These are phyloP conservation scores for Solanum pinnatisectum DNA, from an alignment of 257 asterid species.

Conservation along the genomic window DNA sequence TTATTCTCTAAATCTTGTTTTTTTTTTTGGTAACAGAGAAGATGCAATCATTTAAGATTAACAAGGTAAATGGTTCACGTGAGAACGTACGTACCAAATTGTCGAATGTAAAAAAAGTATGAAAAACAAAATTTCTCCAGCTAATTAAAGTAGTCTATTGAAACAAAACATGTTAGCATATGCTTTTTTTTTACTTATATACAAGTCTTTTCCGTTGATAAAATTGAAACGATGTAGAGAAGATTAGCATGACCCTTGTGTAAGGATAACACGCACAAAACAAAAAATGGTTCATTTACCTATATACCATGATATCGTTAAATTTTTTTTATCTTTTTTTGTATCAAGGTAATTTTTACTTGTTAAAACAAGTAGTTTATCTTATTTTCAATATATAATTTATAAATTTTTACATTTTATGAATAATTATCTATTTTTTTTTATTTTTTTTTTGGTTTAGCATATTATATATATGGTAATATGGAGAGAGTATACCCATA, in stretches of 20 bases:
- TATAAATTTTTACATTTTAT: neutral
- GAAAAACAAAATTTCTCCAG: neutral
- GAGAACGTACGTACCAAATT: neutral
- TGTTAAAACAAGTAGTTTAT: neutral
- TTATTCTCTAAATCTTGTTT: neutral
- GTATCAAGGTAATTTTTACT: neutral
- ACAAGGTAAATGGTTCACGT: neutral
- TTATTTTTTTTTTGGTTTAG: neutral
- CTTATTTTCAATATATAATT: neutral
- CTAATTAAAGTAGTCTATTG: neutral
- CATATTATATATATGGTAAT: neutral
- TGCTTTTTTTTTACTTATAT: neutral
- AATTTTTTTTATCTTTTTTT: neutral
- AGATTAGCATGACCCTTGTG: neutral
- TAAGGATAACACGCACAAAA: rapidly evolving
- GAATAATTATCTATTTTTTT: neutral
- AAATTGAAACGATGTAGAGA: too few species aligned
- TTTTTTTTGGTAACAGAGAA: neutral
- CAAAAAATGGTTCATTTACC: neutral
- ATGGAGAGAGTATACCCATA: neutral
- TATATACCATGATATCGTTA: neutral
- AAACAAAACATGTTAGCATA: neutral
- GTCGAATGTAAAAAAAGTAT: neutral
- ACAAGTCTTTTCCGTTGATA: neutral
- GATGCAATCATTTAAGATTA: neutral